Conservation (phyloP, 148 eudicot species). For the Beta vulgaris region DNA sequence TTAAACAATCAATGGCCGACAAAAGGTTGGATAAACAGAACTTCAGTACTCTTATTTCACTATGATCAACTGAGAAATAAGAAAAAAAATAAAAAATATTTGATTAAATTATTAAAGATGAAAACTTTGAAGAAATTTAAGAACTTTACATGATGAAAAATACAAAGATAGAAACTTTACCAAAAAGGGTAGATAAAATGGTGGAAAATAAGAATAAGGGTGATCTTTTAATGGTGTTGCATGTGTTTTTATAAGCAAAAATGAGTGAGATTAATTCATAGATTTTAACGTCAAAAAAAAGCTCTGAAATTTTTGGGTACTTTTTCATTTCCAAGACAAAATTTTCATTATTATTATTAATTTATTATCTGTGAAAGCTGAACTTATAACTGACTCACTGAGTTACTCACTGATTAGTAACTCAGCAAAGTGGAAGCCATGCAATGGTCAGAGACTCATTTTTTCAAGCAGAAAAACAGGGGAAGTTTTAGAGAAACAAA, state of each 20-base stretch:
- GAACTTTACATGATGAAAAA: too few species aligned
- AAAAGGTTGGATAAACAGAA: neutral
- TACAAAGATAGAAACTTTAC: constrained; percentile 12
- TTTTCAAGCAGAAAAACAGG: neutral
- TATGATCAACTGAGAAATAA: neutral
- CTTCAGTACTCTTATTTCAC: neutral
- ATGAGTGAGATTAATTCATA: neutral
- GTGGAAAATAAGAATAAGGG: neutral
- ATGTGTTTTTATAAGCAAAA: constrained; percentile 10
- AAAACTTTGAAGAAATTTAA: neutral
- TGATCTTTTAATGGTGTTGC: neutral
- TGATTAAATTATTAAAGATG: neutral
- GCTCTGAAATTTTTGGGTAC: constrained; percentile 2
- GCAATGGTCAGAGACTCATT: neutral
- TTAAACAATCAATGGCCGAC: neutral
- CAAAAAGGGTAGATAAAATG: neutral
- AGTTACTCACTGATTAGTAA: constrained; percentile 3
- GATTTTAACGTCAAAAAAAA: constrained; percentile 14
- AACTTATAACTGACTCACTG: neutral
- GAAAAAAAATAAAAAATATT: neutral
- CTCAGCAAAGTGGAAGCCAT: neutral
- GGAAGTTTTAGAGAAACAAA: neutral
- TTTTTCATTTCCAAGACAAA: constrained; percentile 15
- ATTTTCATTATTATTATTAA: neutral
- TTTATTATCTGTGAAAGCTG: constrained; percentile 8